Evolutionary conservation across 139 green algal species (phyloP).

Genomic region (Volvox africanus): DNA sequence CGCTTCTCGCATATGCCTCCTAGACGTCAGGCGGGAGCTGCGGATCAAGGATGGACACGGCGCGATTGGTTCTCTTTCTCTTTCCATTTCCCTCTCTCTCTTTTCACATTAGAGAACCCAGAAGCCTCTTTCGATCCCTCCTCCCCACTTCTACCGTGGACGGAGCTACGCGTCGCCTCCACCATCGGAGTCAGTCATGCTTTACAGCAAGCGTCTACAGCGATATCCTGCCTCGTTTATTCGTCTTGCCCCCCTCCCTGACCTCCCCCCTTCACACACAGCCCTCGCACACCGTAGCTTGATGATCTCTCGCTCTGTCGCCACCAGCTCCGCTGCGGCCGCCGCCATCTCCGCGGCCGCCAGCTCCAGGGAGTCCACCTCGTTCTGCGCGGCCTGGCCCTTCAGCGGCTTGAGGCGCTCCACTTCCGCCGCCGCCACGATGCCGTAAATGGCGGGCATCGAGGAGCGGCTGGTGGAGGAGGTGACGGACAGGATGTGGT

Average conservation of each 20-base stretch:
- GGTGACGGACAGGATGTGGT: slow-evolving; percentile 67
- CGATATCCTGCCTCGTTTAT: too few species aligned
- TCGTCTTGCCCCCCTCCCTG: not conserved
- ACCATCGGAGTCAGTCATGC: too few species aligned
- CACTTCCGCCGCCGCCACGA: slow-evolving; percentile 75
- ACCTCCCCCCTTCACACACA: not conserved
- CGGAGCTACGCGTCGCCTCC: too few species aligned
- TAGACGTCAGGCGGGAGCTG: too few species aligned
- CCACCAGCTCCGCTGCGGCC: slow-evolving; percentile 83
- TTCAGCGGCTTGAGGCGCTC: slow-evolving; percentile 59
- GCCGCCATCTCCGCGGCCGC: slow-evolving; percentile 89
- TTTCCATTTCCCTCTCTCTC: too few species aligned
- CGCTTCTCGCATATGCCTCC: too few species aligned
- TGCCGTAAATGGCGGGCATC: slow-evolving; percentile 88
- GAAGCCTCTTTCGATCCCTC: too few species aligned
- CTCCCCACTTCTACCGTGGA: too few species aligned
- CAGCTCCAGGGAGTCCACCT: slow-evolving; percentile 82
- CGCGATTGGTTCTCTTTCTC: too few species aligned
- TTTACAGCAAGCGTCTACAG: too few species aligned
- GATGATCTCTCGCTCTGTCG: slow-evolving; percentile 84
- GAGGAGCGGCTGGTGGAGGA: slow-evolving; percentile 62
- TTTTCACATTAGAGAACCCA: too few species aligned
- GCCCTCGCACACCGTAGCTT: slow-evolving; percentile 31
- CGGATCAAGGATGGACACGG: too few species aligned
- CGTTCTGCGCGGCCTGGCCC: slow-evolving; percentile 48